Conservation (phyloP, 208 protist species). For the Wallacemonas sp. region DNA sequence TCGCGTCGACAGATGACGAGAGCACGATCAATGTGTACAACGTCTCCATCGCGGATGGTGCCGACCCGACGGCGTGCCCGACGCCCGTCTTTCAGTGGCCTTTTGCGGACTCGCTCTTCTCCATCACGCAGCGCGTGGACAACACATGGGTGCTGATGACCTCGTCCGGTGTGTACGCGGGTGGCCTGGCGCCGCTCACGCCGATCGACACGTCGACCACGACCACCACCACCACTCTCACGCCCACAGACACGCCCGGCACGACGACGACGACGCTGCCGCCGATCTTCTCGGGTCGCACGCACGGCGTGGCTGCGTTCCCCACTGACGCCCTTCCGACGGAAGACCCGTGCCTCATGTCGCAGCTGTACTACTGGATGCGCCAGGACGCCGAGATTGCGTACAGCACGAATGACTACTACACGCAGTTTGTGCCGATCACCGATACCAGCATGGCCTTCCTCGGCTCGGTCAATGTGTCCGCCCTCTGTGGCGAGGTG, state of each 20-base stretch:
- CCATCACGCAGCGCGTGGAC: constrained; percentile 1
- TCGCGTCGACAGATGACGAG: constrained; percentile 2
- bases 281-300: constrained; percentile 7
- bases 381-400: constrained; percentile 44
- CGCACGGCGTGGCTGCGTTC: constrained; percentile 37
- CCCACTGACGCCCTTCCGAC: constrained; percentile 35
- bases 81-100: constrained; percentile 4
- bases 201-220: neutral
- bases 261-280: constrained; percentile 6
- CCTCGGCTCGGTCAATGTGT: constrained; percentile 47
- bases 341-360: constrained; percentile 48
- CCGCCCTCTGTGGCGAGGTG: constrained; percentile 43
- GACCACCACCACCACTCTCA: neutral
- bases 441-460: constrained; percentile 16
- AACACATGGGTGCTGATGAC: constrained; percentile 11
- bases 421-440: constrained; percentile 48
- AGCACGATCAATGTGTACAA: constrained; percentile 1
- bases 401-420: constrained; percentile 44
- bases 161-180: constrained; percentile 12
- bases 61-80: constrained; percentile 1
- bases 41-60: constrained; percentile 1
- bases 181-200: neutral
- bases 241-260: too few relatives aligned
- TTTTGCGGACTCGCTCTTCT: neutral
- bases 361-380: constrained; percentile 45